Conservation (phyloP, 345 rosid genomes). For the Gossypium stocksii region DNA sequence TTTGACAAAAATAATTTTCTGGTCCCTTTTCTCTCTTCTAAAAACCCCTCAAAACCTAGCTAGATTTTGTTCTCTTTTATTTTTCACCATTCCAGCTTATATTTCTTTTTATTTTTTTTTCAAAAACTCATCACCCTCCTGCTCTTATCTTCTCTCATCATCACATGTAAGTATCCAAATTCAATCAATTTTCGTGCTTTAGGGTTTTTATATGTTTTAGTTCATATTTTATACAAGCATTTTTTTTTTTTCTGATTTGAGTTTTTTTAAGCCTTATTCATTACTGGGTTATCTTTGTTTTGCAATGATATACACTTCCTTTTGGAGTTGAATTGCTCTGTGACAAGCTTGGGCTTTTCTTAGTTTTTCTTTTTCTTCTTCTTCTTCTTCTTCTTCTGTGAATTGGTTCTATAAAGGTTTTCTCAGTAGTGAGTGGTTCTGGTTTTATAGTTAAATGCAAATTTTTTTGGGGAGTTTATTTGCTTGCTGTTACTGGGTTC, state of each 20-base stretch:
- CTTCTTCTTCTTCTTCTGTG: no score
- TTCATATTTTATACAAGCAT: background rate
- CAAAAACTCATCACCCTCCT: background rate
- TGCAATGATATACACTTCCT: background rate
- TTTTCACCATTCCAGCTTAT: background rate
- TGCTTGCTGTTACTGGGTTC: background rate
- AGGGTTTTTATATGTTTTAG: background rate
- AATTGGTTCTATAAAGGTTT: background rate
- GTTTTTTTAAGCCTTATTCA: background rate
- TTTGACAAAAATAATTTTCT: background rate
- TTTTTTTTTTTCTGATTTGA: background rate
- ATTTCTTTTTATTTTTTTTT: background rate
- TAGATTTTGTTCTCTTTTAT: background rate
- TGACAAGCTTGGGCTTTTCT: background rate
- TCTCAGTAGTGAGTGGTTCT: background rate
- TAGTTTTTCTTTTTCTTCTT: background rate
- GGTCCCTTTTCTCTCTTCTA: background rate
- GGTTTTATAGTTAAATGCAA: background rate
- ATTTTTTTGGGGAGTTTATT: background rate
- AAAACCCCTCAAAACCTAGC: conserved; percentile 14
- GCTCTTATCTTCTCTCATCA: background rate
- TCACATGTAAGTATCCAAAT: conserved; percentile 14
- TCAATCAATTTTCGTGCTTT: background rate
- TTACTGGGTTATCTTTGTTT: conserved; percentile 5
- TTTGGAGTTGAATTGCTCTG: background rate